Evolutionary conservation across 805 yeast species (phyloP), one percentile per base, ranked within the genome.

Genomic region (Saccharomyces cerevisiae): DNA sequence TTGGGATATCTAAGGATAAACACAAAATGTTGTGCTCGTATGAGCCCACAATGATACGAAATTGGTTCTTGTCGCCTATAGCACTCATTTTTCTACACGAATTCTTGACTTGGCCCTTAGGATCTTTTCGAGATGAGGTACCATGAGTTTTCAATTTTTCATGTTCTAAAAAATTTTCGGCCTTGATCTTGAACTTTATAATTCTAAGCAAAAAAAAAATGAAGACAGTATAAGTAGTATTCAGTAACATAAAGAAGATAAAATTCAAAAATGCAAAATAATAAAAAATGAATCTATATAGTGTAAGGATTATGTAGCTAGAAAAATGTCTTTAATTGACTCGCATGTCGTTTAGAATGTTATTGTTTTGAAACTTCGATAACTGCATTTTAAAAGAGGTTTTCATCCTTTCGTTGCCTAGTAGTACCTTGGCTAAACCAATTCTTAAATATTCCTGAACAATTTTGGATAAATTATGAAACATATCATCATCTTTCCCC

Each of bases 21-120:
- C 97, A 90, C 46, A 91, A 73, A 49, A 94, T 71, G 58, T 90
- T 89, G 72, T 94, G 99, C 72, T 94, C 99, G 64, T 94, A 94
- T 0, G 97, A 90, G 27, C 99, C 99, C 11, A 89, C 96, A 62
- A 92, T 79, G 26, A 94, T 83, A 67, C 99, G 78, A 61, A 92
- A 86, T 62, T 76, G 79, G 52, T 68, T 41, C 52, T 51, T 22
- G 61, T 27, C 68, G 21, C 29, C 51, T 27, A 14, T 36, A 10
- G 2, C 24, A 8, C 43, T 36, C 43, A 36, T 36, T 17, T 36
- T 46, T 10, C 28, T 9, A 3, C 30, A 31, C 43, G 22, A 10
- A n/a, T 31, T 31, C 36, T 14, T 24, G 30, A 3, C 13, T 49
- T 14, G 9, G 13, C n/a, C 22, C 22, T 41, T 17, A 10, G 13